These are phyloP conservation scores for Candida patagonica DNA, from an alignment of 805 yeast species.

Conservation along the genomic window DNA sequence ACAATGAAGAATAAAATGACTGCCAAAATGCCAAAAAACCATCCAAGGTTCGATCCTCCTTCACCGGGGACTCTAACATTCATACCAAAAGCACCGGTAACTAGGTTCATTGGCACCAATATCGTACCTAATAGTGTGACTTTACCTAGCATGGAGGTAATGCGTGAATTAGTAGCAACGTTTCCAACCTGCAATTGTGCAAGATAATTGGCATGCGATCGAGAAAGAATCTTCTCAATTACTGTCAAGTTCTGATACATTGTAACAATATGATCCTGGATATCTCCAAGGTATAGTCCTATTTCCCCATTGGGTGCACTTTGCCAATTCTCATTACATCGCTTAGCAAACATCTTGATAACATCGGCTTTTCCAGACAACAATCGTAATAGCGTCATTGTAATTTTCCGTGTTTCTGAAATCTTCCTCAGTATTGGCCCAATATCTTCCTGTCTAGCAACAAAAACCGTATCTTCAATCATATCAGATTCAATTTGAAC, in stretches of 20 bases:
- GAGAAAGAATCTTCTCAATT: constrained; percentile 85
- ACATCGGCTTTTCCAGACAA: constrained; percentile 94
- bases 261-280: constrained; percentile 92
- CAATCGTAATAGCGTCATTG: constrained; percentile 85
- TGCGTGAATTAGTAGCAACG: constrained; percentile 73
- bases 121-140: constrained; percentile 88
- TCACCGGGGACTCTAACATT: constrained; percentile 82
- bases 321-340: constrained; percentile 70
- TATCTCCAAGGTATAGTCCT: constrained; percentile 87
- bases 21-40: constrained; percentile 66
- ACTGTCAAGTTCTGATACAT: constrained; percentile 87
- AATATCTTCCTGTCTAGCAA: constrained; percentile 66
- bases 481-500: constrained; percentile 57
- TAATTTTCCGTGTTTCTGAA: constrained; percentile 83
- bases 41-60: constrained; percentile 34
- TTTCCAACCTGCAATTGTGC: constrained; percentile 93
- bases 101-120: constrained; percentile 77
- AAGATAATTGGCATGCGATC: constrained; percentile 85
- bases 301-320: constrained; percentile 75
- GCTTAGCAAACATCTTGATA: constrained; percentile 88
- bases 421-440: constrained; percentile 66
- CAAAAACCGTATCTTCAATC: constrained; percentile 73
- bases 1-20: constrained; percentile 36
- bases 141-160: constrained; percentile 78
- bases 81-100: constrained; percentile 95